Evolutionary conservation across 2,329 filamentous ascomycete species (phyloP).

Genomic region (Arachnomyces sp.): DNA sequence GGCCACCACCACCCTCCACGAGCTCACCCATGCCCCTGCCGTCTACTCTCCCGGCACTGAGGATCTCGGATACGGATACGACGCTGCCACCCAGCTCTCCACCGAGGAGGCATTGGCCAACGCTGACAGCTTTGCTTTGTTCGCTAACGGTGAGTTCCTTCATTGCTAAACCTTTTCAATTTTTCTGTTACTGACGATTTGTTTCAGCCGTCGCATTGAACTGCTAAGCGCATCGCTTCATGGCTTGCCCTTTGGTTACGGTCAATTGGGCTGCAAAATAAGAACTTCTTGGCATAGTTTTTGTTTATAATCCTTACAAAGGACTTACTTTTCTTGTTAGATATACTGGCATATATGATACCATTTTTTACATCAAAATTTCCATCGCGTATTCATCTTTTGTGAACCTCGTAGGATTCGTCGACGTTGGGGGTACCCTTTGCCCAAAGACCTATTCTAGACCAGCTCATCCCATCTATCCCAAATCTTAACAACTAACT

Average conservation of each 20-base stretch:
- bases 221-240: slow-evolving; percentile 4
- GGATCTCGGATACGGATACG: slow-evolving; percentile 53
- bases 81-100: slow-evolving; percentile 38
- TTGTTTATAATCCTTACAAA: too few relatives aligned
- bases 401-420: too few relatives aligned
- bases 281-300: too few relatives aligned
- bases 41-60: slow-evolving; percentile 48
- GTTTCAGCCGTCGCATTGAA: slow-evolving; percentile 6
- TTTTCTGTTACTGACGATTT: background rate
- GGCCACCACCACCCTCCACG: slow-evolving; percentile 57
- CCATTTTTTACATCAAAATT: too few relatives aligned
- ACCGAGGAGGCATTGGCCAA: slow-evolving; percentile 49
- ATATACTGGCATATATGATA: too few relatives aligned
- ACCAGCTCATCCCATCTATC: too few relatives aligned
- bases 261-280: too few relatives aligned
- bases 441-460: too few relatives aligned
- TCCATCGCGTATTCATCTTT: too few relatives aligned
- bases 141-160: slow-evolving; percentile 37
- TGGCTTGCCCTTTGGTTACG: background rate
- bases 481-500: too few relatives aligned
- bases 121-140: slow-evolving; percentile 54
- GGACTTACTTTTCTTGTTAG: too few relatives aligned
- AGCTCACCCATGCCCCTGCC: slow-evolving; percentile 54
- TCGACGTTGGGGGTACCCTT: too few relatives aligned
- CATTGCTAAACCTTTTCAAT: background rate